Base-by-base conservation (phyloP, 2,329 filamentous ascomycete genomes). In the Fusarium sp. region DNA sequence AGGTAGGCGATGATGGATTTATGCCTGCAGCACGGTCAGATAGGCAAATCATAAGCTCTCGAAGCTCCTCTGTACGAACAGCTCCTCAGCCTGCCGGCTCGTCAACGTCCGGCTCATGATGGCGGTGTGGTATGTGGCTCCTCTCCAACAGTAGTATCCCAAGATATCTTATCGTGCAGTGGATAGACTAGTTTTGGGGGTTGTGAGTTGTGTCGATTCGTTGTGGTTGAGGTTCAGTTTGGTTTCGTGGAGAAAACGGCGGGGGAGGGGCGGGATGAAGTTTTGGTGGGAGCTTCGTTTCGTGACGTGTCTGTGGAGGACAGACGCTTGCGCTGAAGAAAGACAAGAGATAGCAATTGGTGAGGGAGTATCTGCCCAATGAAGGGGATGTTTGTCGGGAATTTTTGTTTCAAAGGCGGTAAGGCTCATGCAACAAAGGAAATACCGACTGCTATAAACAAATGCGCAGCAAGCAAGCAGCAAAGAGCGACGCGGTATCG, bases 1-100 rank as follows among this genome's bases (percentile, higher is more conserved):
- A 97, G 86, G 79, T 98, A 98, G 73, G 94, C 94, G 78, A 97
- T 92, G 74, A 98, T 94, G 70, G 94, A 93, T 84, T 97, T 97
- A 86, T 98, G 93, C 78, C 94, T 97, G 69, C 49, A 75, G 59
- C 56, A 67, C 46, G 49, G 61, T 73, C 64, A 71, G 55, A 58
- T 63, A 30, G 45, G 60, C 32, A 55, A 61, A 65, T 62, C 60
- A 54, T 52, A 65, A 66, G 61, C 58, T 59, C 49, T 45, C 45
- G 63, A 63, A 62, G 65, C 61, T 65, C 65, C 37, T 55, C 57
- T 65, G 46, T 67, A 86, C 91, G 81, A 86, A 95, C 92, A 96
- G 90, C 86, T 96, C 93, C 83, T 96, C 93, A 70, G 93, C 93
- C 85, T 97, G 94, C 78, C 92, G 64, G 68, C 68, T 71, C 56